Percentiles rank a stretch among this genome's conserved stretches.
These are phyloP conservation scores for Rhododendron molle DNA, from an alignment of 148 eudicot genomes.

Conservation along the genomic window DNA sequence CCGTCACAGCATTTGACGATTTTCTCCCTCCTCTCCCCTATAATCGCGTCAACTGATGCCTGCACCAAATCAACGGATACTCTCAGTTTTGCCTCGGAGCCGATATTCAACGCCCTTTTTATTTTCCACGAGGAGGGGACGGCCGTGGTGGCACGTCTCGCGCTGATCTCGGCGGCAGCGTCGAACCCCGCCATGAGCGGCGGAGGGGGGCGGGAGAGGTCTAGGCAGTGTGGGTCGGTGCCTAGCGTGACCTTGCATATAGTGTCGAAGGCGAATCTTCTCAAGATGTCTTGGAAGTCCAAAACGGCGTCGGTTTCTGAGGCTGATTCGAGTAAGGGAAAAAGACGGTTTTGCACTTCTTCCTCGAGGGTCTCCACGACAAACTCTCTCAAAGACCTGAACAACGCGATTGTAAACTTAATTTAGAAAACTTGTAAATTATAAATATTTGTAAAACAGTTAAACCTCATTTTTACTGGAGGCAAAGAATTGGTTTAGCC, in stretches of 20 bases:
- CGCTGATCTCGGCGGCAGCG: conserved; percentile 57
- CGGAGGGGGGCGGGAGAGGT: conserved; percentile 41
- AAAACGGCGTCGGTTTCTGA: conserved; percentile 21
- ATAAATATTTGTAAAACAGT: not conserved
- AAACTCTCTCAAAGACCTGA: conserved; percentile 50
- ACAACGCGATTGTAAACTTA: not conserved
- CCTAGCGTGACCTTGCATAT: conserved; percentile 69
- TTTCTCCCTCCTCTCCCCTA: conserved; percentile 24
- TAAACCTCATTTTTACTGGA: too few species aligned
- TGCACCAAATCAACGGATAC: conserved; percentile 35
- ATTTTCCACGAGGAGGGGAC: conserved; percentile 51
- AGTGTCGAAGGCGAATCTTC: conserved; percentile 59
- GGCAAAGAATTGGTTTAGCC: not conserved
- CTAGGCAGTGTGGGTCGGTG: conserved; percentile 57
- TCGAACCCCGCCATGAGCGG: conserved; percentile 62
- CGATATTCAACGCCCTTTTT: conserved; percentile 48
- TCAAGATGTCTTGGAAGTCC: conserved; percentile 75
- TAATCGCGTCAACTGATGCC: conserved; percentile 32
- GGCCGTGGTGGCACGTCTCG: conserved; percentile 48
- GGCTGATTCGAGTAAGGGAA: conserved; percentile 57
- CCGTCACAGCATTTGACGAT: not conserved
- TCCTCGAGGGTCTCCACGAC: conserved; percentile 47
- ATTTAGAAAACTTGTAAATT: not conserved
- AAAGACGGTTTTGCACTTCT: conserved; percentile 42
- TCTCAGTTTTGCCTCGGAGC: conserved; percentile 49